These are phyloP conservation scores for Capsaspora owczarzaki DNA, from an alignment of 78 protist genomes.

Conservation along the genomic window DNA sequence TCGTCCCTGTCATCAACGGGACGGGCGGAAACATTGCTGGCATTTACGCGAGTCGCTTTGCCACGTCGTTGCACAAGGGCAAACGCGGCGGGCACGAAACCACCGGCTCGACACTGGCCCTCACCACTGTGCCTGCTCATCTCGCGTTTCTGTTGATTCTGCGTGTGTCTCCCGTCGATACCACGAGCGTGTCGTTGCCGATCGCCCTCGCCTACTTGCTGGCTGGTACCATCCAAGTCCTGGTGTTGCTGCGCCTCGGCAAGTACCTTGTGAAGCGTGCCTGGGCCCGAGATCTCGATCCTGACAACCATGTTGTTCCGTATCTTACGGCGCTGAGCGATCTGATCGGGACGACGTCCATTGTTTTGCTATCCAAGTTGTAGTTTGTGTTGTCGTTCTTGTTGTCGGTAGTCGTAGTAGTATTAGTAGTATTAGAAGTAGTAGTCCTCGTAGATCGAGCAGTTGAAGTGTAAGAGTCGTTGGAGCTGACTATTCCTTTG, in stretches of 20 bases:
- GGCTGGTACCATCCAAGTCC: not conserved
- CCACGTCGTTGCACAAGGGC: not conserved
- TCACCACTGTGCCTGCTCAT: not conserved
- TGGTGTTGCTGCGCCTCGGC: not conserved
- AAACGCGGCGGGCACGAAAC: not conserved
- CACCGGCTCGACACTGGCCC: not conserved
- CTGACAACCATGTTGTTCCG: conserved; percentile 1
- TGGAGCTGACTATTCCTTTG: not conserved
- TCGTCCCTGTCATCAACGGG: not conserved
- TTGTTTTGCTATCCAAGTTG: not conserved
- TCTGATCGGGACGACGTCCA: not conserved
- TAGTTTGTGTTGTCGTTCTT: no score
- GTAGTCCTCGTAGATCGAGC: no score
- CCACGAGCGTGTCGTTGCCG: not conserved
- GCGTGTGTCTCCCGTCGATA: not conserved
- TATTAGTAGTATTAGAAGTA: no score
- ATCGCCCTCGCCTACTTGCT: not conserved
- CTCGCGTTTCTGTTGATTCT: not conserved
- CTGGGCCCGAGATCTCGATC: not conserved
- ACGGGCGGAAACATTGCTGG: not conserved
- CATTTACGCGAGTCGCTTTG: not conserved
- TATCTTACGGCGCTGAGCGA: not conserved
- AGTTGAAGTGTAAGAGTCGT: not conserved
- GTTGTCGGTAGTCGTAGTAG: no score
- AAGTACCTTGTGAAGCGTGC: not conserved